Base-by-base conservation (phyloP, 768 basidiomycete species). In the Cystobasidium tubakii region DNA sequence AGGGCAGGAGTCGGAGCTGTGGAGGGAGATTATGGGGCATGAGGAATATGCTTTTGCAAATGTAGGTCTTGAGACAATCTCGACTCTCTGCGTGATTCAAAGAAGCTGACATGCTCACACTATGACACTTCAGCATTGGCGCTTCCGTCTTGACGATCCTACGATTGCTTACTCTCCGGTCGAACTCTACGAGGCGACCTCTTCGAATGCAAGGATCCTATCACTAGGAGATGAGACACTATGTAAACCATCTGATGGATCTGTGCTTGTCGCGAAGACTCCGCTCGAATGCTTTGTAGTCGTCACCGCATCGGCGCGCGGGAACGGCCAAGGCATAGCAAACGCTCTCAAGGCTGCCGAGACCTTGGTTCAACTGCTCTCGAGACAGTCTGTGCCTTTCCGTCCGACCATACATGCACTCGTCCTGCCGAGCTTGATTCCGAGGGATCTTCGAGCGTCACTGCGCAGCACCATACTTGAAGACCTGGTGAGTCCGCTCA, bases 21-120 rank as follows among this genome's bases (percentile, higher is more conserved):
- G 42, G 29, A 4, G 25, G 29, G 66, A 67, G 7, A 67, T 67
- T 10, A 67, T 67, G 66, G 66, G 66, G n/a, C 9, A 67, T 3
- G 66, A 67, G 29, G 66, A 43, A 42, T 67, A 67, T 33, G 66
- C 66, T 4, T 46, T 29, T 54, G 66, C 66, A 4, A 67, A 67
- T 67, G 66, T 67, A 50, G 21, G 66, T 23, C 25, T 34, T n/a
- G n/a, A n/a, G n/a, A n/a, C n/a, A n/a, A n/a, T n/a, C n/a, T n/a
- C n/a, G n/a, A n/a, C n/a, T n/a, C n/a, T n/a, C n/a, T n/a, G n/a
- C n/a, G n/a, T n/a, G n/a, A n/a, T n/a, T n/a, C n/a, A n/a, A n/a
- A n/a, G n/a, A n/a, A n/a, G n/a, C n/a, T n/a, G n/a, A n/a, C n/a
- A n/a, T n/a, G n/a, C n/a, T n/a, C n/a, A n/a, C 19, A 55, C 19